A percentile compares a stretch with the other conserved stretches of the same genome.
Conservation (phyloP, 2,329 filamentous ascomycete genomes). For the Beauveria pseudobassiana region DNA sequence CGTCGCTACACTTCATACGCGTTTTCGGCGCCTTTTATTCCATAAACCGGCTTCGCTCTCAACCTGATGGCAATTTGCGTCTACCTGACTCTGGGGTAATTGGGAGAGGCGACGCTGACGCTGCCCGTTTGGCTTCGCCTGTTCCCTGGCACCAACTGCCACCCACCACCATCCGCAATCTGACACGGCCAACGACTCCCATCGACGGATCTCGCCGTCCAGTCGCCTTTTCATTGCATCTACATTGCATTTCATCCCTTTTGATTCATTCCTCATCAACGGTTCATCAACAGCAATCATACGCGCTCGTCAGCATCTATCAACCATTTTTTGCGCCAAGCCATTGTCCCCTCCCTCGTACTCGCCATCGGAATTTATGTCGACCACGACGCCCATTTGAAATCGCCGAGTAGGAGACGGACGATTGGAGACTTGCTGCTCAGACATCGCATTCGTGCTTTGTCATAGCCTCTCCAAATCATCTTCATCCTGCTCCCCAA, state of each 20-base stretch:
- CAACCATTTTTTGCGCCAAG: not conserved
- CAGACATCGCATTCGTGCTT: constrained; percentile 2
- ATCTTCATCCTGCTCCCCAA: constrained; percentile 1
- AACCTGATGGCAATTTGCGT: constrained; percentile 9
- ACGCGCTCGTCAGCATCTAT: not conserved
- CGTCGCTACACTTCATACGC: not conserved
- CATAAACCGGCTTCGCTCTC: not conserved
- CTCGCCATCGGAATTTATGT: constrained; percentile 5
- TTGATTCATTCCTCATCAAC: not conserved
- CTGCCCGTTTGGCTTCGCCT: constrained; percentile 11
- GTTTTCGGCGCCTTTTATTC: not conserved
- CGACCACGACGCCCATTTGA: not conserved
- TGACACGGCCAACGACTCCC: not conserved
- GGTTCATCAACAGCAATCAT: not conserved
- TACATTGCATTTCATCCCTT: not conserved
- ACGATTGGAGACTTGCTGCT: constrained; percentile 1
- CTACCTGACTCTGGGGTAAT: constrained; percentile 8
- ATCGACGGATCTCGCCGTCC: not conserved
- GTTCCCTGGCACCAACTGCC: constrained; percentile 5
- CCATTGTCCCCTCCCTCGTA: not conserved
- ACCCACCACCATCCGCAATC: not conserved
- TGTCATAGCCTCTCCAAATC: not conserved
- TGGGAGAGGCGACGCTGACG: constrained; percentile 10
- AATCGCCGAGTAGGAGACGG: constrained; percentile 4
- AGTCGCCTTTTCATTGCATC: not conserved